Base-by-base conservation (phyloP, 2,329 filamentous ascomycete species). In the Claviceps humidiphila region DNA sequence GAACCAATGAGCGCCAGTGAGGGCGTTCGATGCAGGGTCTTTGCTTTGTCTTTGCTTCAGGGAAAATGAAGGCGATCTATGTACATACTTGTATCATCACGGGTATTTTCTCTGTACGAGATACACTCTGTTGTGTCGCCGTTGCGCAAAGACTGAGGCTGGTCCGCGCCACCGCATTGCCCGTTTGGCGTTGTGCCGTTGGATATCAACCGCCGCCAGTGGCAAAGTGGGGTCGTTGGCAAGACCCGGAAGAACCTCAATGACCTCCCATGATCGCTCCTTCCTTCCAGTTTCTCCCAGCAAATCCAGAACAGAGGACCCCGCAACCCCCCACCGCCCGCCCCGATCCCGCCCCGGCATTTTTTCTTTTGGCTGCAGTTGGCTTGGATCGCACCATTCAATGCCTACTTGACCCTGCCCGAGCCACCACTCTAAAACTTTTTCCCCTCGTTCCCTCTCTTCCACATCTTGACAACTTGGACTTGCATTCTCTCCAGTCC, bases 321-420 rank as follows among this genome's bases (percentile, higher is more conserved):
- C 51, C 47, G 41, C 47, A 37, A 22, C 41, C 30, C 30, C 47
- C 50, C 50, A 22, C 39, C 11, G n/a, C 39, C 39, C 14, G 17
- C 47, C 37, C 42, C 47, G 40, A 46, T 38, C 42, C 43, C 47
- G 47, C 51, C 47, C 47, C 37, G 37, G n/a, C 51, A 34, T 26
- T 37, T 53, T 43, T 38, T 49, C 48, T 43, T 40, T 13, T 46
- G 20, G 4, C 17, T 24, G 43, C 50, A 51, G 43, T 22, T 51
- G 43, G 43, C 37, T 47, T 52, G 24, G 47, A 42, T 49, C 16
- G 47, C 46, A 40, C 51, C 46, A 44, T 44, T 49, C 42, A 34
- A 38, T 34, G 38, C 47, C 42, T 53, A 30, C 45, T 37, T 37
- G 9, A 14, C 38, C 43, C 43, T 51, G 44, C 43, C 44, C 49